Evolutionary conservation across 2,329 filamentous ascomycete genomes (phyloP), one percentile per base, ranked within the genome.

Genomic region (Fusarium veterinarium): DNA sequence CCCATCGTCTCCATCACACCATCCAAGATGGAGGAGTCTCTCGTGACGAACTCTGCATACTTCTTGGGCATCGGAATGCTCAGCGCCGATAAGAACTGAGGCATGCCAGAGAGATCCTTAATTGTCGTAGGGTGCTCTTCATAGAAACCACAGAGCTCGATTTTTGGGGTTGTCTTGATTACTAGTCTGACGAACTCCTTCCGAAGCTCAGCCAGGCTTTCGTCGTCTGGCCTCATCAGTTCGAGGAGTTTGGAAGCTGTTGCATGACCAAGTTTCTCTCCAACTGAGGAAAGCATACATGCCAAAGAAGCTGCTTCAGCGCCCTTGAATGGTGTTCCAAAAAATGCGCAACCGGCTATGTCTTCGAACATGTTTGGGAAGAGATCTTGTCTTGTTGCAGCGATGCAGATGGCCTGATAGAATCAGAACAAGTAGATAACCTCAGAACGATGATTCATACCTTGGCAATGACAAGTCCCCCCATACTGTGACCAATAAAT

Each of bases 401-500:
- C 81, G 5, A 83, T 69, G 4, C 68, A 76, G 17, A 81, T 45
- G 3, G 73, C 73, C 73, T 75, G 8, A 5, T 12, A 17, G 4
- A 12, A 14, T 75, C 0, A 74, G 61, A 37, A 10, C 33, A 30
- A 14, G 17, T 33, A 8, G 11, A 11, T 5, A 20, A 7, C 28
- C 3, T 1, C 19, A 23, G 6, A 10, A 11, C 3, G 3, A 12
- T 13, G 4, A 4, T 13, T 28, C 58, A 61, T 19, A 81, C 83
- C 70, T 85, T 84, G 16, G 83, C 82, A 37, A 85, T 79, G 2
- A 85, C 83, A 10, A 85, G 75, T 11, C 83, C 83, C 13, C 83
- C 83, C 83, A 85, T 85, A 25, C 82, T 83, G 41, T 84, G 83
- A 0, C 82, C 83, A 19, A 85, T 81, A 40, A 85, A 83, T 0